Evolutionary conservation across 2,329 filamentous ascomycete species (phyloP), one percentile per base, ranked within the genome.

Genomic region (Trichophyton mentagrophytes): DNA sequence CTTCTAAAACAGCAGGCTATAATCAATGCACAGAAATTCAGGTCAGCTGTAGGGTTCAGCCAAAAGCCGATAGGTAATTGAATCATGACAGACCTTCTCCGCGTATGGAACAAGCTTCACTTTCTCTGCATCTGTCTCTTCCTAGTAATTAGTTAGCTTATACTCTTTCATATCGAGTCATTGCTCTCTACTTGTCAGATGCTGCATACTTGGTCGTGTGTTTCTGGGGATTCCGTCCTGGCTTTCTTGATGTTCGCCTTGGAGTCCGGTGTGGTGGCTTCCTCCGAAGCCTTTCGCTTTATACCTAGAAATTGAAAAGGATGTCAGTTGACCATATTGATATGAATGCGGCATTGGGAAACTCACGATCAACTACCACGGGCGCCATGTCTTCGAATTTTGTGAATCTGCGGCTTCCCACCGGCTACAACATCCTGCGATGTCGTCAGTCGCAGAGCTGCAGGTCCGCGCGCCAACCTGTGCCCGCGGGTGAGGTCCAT

Each of bases 1-100:
- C 93, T 76, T 99, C 93, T 65, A 95, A 81, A 3, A 96, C 92
- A 7, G 91, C 92, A 4, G 90, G 88, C 85, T 89, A 65, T 59
- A 36, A 8, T 22, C 36, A 42, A 9, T 20, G 20, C n/a, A 20
- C 15, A 22, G 22, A 17, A 27, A 53, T 3, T 13, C 13, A 51
- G 20, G 42, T 61, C 47, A 58, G 60, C 40, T 9, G 4, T 40
- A 25, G 7, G 17, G 44, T 30, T 30, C 46, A 13, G 33, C 3
- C 11, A 38, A 27, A 13, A 36, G 7, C 7, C 42, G 22, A 9
- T 20, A 22, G 17, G 1, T 22, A 44, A 40, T 40, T 51, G 33
- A 53, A 51, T 57, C 15, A 17, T 42, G 61, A 74, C 46, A 64
- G 71, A 88, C 87, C 80, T 95, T 96, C 74, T 96, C 90, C 1